Evolutionary conservation across 2,329 filamentous ascomycete species (phyloP).

Genomic region (Aureobasidium leucospermi): DNA sequence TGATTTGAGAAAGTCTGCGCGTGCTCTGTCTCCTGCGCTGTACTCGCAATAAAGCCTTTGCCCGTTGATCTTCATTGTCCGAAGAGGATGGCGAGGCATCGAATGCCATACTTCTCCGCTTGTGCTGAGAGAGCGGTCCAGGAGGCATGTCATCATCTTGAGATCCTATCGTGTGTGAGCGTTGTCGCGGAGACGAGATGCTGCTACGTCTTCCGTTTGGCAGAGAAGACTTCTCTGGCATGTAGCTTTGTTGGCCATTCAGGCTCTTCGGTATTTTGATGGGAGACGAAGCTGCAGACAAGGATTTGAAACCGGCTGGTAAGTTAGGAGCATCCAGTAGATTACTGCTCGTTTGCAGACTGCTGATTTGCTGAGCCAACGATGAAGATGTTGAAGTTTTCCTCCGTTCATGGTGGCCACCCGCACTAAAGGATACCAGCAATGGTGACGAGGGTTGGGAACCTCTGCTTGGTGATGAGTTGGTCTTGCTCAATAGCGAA

Average conservation of each 20-base stretch:
- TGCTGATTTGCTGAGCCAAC: constrained; percentile 69
- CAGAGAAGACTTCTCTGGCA: constrained; percentile 31
- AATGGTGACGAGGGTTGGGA: constrained; percentile 83
- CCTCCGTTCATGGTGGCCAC: constrained; percentile 71
- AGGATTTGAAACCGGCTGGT: constrained; percentile 42
- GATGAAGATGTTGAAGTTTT: constrained; percentile 86
- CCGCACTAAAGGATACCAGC: constrained; percentile 92
- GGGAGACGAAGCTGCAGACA: constrained; percentile 48
- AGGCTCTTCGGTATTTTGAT: constrained; percentile 41
- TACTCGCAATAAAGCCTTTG: constrained; percentile 83
- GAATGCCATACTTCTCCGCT: constrained; percentile 87
- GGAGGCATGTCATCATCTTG: constrained; percentile 78
- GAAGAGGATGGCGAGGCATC: constrained; percentile 97
- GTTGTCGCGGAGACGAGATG: constrained; percentile 53
- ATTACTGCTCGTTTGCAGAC: constrained; percentile 53
- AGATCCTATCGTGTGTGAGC: constrained; percentile 89
- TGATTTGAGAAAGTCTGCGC: constrained; percentile 86
- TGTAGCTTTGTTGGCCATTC: constrained; percentile 41
- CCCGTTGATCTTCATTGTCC: constrained; percentile 90
- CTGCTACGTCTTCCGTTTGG: constrained; percentile 26
- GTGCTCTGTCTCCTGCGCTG: constrained; percentile 93
- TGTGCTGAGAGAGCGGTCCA: constrained; percentile 58
- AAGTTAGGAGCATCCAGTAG: constrained; percentile 65
- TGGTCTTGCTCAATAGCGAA: constrained; percentile 68
- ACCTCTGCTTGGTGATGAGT: constrained; percentile 77